Evolutionary conservation across 257 asterid species (phyloP).

Genomic region (Nicotiana tabacum): DNA sequence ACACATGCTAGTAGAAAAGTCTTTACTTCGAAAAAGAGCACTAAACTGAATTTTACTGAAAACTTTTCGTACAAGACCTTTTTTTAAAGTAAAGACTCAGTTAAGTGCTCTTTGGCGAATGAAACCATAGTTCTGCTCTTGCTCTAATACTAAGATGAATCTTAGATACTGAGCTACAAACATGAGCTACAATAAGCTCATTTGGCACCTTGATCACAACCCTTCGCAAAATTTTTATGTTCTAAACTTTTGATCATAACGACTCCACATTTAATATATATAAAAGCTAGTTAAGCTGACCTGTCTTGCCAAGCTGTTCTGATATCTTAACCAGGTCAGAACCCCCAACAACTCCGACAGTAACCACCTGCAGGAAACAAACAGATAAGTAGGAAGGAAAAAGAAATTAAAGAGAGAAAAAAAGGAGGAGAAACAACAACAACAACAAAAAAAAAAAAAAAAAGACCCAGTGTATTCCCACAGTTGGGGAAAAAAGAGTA

Average conservation of each 20-base stretch:
- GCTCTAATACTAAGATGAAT: not conserved
- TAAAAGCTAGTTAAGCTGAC: slow-evolving; percentile 28
- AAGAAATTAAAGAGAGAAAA: not conserved
- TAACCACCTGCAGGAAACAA: slow-evolving; percentile 50
- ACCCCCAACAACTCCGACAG: slow-evolving; percentile 96
- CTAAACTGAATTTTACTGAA: too few relatives aligned
- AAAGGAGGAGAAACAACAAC: not conserved
- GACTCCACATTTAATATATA: slow-evolving; percentile 1
- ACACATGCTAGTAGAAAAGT: not conserved
- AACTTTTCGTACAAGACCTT: too few relatives aligned
- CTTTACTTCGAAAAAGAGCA: too few relatives aligned
- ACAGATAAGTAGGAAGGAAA: not conserved
- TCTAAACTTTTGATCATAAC: not conserved
- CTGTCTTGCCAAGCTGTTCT: slow-evolving; percentile 86
- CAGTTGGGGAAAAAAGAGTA: not conserved
- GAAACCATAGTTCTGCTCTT: not conserved
- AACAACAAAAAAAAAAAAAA: too few relatives aligned
- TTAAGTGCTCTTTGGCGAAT: not conserved
- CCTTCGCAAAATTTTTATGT: not conserved
- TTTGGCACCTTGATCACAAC: not conserved
- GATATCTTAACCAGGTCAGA: slow-evolving; percentile 95
- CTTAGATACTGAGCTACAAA: not conserved
- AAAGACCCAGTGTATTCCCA: too few relatives aligned
- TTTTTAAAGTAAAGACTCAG: not conserved
- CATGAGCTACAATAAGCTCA: not conserved